Evolutionary conservation across 2,329 filamentous ascomycete species (phyloP).

Genomic region (Fusarium fujikuroi): DNA sequence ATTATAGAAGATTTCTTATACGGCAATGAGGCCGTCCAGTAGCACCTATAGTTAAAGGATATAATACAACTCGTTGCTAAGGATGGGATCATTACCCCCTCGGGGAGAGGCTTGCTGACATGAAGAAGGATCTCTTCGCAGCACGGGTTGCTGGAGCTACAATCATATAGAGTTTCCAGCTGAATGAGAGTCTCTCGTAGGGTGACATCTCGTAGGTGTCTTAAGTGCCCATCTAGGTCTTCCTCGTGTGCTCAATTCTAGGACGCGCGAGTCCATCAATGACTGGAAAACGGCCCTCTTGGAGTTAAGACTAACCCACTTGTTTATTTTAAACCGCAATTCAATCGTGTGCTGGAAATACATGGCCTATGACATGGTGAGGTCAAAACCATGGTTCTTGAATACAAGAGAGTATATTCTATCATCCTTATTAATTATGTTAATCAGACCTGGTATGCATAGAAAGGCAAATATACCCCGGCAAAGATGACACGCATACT

Average conservation of each 20-base stretch:
- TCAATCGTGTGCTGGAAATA: too few species aligned
- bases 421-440: too few species aligned
- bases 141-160: background rate
- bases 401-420: background rate
- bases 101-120: background rate
- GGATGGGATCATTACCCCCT: background rate
- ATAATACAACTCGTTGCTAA: background rate
- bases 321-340: fast-evolving
- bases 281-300: background rate
- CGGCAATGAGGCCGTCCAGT: fast-evolving
- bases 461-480: background rate
- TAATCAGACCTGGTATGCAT: too few species aligned
- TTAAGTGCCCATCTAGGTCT: background rate
- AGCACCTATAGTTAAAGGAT: background rate
- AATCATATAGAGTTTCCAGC: fast-evolving
- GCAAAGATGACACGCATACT: background rate
- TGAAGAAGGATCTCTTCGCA: background rate
- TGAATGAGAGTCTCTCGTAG: too few species aligned
- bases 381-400: background rate
- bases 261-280: background rate
- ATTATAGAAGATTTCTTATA: fast-evolving
- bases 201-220: background rate
- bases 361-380: fast-evolving
- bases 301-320: background rate
- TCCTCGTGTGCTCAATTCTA: background rate